These are phyloP conservation scores for Scheffersomyces lignicola DNA, from an alignment of 1,139 yeast species.

Conservation along the genomic window DNA sequence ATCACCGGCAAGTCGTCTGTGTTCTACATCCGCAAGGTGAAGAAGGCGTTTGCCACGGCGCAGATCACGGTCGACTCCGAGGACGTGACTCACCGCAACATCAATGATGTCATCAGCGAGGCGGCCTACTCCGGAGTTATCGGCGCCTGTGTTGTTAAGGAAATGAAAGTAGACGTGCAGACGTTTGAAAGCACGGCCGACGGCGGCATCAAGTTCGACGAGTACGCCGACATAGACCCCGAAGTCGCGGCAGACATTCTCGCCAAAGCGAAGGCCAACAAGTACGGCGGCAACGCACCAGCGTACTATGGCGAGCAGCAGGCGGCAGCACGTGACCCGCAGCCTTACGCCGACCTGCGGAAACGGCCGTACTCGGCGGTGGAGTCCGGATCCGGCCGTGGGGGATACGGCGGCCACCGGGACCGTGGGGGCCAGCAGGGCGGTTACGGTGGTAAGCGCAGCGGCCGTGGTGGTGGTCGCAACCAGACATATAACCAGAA, in stretches of 20 bases:
- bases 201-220: conserved; percentile 81
- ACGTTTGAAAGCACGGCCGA: conserved; percentile 67
- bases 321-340: background rate
- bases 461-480: conserved; percentile 11
- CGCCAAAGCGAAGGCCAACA: conserved; percentile 27
- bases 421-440: conserved; percentile 9
- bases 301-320: conserved; percentile 11
- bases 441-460: conserved; percentile 10
- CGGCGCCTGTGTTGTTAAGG: conserved; percentile 70
- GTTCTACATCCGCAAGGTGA: conserved; percentile 56
- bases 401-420: conserved; percentile 5
- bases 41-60: conserved; percentile 52
- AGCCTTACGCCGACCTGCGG: too few relatives aligned
- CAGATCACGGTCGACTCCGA: conserved; percentile 43
- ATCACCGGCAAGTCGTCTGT: conserved; percentile 66
- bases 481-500: background rate
- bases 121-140: conserved; percentile 80
- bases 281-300: conserved; percentile 28
- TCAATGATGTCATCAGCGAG: conserved; percentile 62
- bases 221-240: conserved; percentile 67
- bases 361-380: conserved; percentile 2
- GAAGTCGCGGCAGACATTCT: conserved; percentile 61
- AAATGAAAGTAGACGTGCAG: conserved; percentile 63
- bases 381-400: conserved; percentile 7
- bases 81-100: conserved; percentile 47